phyloP scores from a whole-genome alignment of 2,329 filamentous ascomycete species.

The Phyllosticta citrichinensis region DNA sequence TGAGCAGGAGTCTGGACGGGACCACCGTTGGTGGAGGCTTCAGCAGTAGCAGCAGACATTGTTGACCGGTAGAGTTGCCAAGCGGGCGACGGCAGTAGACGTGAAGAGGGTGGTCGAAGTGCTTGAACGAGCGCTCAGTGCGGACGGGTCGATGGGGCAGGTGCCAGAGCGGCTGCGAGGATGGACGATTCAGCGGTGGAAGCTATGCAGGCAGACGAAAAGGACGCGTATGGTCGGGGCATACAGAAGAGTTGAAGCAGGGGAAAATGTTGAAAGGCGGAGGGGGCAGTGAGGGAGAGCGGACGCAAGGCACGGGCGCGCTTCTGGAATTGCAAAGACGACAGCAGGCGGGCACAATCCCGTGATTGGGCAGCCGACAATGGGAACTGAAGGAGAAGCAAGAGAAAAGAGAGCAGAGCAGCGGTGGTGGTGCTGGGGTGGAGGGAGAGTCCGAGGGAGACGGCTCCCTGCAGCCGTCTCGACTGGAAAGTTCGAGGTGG shows the following conservation, averaged over 20 bases:
- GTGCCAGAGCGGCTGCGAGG: slow-evolving; percentile 16
- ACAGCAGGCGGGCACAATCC: not conserved
- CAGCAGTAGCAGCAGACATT: slow-evolving; percentile 31
- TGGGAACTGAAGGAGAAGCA: not conserved
- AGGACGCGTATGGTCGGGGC: not conserved
- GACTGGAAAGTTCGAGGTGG: slow-evolving; percentile 4
- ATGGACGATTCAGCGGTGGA: slow-evolving; percentile 13
- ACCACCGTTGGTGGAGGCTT: slow-evolving; percentile 25
- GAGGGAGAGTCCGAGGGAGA: not conserved
- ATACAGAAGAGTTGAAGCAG: not conserved
- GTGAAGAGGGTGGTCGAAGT: slow-evolving; percentile 27
- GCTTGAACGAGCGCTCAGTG: slow-evolving; percentile 19
- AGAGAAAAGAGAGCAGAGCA: not conserved
- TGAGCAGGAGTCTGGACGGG: slow-evolving; percentile 37
- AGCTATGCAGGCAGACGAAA: not conserved
- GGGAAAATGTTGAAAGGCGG: not conserved
- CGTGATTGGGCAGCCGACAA: not conserved
- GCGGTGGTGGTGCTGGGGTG: not conserved
- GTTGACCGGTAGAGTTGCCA: slow-evolving; percentile 7
- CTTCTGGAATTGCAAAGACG: not conserved
- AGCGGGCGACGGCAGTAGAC: slow-evolving; percentile 6
- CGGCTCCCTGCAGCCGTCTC: not conserved
- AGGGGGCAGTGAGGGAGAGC: not conserved
- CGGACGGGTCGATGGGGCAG: slow-evolving; percentile 29
- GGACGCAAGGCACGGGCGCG: slow-evolving; percentile 7